Conservation (phyloP, 2,329 filamentous ascomycete genomes). For the Stachybotrys chartarum region DNA sequence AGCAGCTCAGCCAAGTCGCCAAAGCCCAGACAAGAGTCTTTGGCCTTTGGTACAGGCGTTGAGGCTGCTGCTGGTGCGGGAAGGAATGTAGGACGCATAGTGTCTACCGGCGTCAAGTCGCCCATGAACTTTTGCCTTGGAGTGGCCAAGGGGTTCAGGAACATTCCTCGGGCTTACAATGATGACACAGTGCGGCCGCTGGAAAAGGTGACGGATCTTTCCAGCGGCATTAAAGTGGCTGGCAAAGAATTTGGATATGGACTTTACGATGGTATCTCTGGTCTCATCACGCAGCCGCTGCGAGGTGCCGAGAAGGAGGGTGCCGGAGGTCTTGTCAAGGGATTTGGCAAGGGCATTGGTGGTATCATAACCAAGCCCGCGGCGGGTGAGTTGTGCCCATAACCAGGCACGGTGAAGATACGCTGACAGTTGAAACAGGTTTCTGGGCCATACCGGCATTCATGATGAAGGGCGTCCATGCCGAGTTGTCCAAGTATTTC, state of each 20-base stretch:
- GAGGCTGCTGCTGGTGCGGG: conserved; percentile 59
- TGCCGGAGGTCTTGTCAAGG: conserved; percentile 61
- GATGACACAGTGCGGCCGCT: conserved; percentile 73
- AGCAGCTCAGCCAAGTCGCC: conserved; percentile 9
- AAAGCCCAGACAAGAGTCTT: conserved; percentile 8
- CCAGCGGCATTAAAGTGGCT: conserved; percentile 69
- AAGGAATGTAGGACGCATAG: conserved; percentile 63
- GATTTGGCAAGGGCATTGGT: conserved; percentile 75
- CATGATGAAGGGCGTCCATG: conserved; percentile 74
- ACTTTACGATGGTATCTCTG: conserved; percentile 74
- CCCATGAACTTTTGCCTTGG: conserved; percentile 82
- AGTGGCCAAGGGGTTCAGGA: conserved; percentile 80
- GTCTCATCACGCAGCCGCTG: conserved; percentile 71
- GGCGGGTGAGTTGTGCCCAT: conserved; percentile 47
- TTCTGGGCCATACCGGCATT: conserved; percentile 72
- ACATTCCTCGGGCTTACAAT: conserved; percentile 77
- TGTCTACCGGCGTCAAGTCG: conserved; percentile 67
- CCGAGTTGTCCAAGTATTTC: conserved; percentile 65
- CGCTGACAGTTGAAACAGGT: conserved; percentile 25
- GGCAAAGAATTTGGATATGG: conserved; percentile 72
- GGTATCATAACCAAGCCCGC: conserved; percentile 77
- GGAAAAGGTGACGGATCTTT: conserved; percentile 71
- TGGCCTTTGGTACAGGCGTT: conserved; percentile 23
- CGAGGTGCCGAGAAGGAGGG: conserved; percentile 47
- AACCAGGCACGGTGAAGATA: background rate